phyloP scores from a whole-genome alignment of 352 stramenopile genomes.

The Pseudoperonospora humuli region DNA sequence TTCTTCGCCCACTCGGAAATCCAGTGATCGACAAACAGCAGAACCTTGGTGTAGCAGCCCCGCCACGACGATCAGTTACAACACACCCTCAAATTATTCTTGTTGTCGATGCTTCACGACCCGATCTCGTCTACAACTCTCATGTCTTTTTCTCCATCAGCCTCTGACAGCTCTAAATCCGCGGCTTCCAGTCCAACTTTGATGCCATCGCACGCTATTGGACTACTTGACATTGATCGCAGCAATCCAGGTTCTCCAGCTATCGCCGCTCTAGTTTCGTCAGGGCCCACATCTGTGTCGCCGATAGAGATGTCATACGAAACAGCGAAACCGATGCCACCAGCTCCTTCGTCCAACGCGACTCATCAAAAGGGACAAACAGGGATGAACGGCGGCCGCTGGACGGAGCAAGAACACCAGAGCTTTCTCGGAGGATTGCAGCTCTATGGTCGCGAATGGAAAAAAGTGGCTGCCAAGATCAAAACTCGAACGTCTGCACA shows the following conservation, averaged over 20 bases:
- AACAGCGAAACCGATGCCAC: conserved; percentile 10
- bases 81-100: conserved; percentile 2
- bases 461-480: conserved; percentile 89
- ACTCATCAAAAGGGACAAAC: conserved; percentile 42
- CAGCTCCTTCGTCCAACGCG: conserved; percentile 22
- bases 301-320: conserved; percentile 18
- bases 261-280: conserved; percentile 22
- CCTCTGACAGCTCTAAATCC: conserved; percentile 5
- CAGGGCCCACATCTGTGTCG: conserved; percentile 14
- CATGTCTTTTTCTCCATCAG: conserved; percentile 18
- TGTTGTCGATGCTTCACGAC: conserved; percentile 21
- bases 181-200: conserved; percentile 5
- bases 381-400: conserved; percentile 87
- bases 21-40: conserved; percentile 2
- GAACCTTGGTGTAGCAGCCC: conserved; percentile 1
- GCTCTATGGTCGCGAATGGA: conserved; percentile 96
- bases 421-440: conserved; percentile 91
- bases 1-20: conserved; percentile 1
- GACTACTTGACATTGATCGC: conserved; percentile 14
- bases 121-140: conserved; percentile 13
- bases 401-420: conserved; percentile 93
- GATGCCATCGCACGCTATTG: conserved; percentile 2
- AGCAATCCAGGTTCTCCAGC: conserved; percentile 21
- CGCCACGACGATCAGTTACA: neutral
- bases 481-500: conserved; percentile 83